Conservation (phyloP, 129 eudicot species). For the Lactuca sativa region DNA sequence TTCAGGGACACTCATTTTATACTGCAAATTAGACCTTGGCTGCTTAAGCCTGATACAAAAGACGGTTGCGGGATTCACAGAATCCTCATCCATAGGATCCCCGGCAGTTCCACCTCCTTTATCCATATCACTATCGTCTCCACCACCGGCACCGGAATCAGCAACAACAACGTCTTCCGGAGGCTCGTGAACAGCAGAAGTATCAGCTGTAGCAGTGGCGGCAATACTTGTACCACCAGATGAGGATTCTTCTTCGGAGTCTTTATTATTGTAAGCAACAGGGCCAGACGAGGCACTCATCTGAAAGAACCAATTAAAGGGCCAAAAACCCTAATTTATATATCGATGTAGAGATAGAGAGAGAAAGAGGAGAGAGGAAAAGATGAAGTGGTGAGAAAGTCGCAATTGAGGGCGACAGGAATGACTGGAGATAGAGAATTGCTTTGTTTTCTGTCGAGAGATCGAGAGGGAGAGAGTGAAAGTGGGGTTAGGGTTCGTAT, state of each 20-base stretch:
- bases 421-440: slow-evolving; percentile 47
- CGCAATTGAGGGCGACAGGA: slow-evolving; percentile 96
- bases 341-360: slow-evolving; percentile 14
- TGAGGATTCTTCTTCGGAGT: slow-evolving; percentile 47
- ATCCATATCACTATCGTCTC: slow-evolving; percentile 44
- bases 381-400: slow-evolving; percentile 57
- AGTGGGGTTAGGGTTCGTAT: slow-evolving; percentile 49
- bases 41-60: slow-evolving; percentile 87
- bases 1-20: slow-evolving; percentile 95
- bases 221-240: slow-evolving; percentile 29
- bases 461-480: neutral
- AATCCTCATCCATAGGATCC: slow-evolving; percentile 73
- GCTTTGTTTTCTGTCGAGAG: slow-evolving; percentile 41
- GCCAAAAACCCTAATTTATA: slow-evolving; percentile 66
- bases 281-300: slow-evolving; percentile 45
- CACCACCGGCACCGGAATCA: slow-evolving; percentile 34
- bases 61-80: slow-evolving; percentile 65
- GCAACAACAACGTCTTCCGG: slow-evolving; percentile 8
- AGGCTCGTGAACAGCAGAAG: slow-evolving; percentile 34
- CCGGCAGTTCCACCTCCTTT: slow-evolving; percentile 31
- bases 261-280: slow-evolving; percentile 25
- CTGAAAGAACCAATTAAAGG: slow-evolving; percentile 30
- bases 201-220: slow-evolving; percentile 26
- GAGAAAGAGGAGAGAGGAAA: slow-evolving; percentile 17
- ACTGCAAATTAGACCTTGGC: slow-evolving; percentile 80